Percentiles rank a stretch among this genome's conserved stretches.
Conservation (phyloP, 2,329 filamentous ascomycete genomes). For the Colletotrichum tropicale region DNA sequence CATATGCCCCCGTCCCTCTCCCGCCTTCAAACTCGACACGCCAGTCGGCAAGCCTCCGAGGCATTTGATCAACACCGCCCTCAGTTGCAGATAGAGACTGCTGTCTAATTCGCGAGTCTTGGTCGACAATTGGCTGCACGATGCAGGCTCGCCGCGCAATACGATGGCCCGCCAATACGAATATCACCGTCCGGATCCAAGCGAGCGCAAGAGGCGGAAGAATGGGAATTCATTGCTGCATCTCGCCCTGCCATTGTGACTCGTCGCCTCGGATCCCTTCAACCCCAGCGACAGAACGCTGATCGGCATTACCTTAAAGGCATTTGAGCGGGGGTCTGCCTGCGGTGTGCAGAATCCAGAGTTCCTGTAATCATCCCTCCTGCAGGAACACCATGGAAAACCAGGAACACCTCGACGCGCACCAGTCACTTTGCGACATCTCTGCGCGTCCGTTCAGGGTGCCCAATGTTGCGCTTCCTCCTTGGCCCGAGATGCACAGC, state of each 20-base stretch:
- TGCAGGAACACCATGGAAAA: neutral
- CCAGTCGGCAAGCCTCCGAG: neutral
- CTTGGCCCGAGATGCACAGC: constrained; percentile 1
- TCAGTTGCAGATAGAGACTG: neutral
- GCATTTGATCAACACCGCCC: neutral
- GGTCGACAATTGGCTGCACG: neutral
- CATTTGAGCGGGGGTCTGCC: constrained; percentile 5
- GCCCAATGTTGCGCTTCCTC: neutral
- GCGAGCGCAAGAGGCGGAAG: neutral
- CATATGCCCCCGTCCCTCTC: neutral
- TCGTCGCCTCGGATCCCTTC: neutral
- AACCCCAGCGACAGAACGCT: neutral
- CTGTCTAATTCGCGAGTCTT: neutral
- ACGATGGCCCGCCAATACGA: neutral
- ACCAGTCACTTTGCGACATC: neutral
- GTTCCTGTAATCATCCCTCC: constrained; percentile 10
- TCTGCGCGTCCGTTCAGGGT: neutral
- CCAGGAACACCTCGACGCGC: neutral
- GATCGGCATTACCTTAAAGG: constrained; percentile 7
- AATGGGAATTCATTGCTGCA: neutral
- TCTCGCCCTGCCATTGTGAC: neutral
- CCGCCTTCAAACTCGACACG: neutral
- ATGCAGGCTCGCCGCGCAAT: neutral
- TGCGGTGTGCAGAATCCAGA: neutral
- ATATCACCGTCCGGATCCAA: neutral